A percentile compares a stretch with the other conserved stretches of the same genome.
phyloP scores from a whole-genome alignment of 176 grass and related monocot genomes.

The Eleusine coracana region DNA sequence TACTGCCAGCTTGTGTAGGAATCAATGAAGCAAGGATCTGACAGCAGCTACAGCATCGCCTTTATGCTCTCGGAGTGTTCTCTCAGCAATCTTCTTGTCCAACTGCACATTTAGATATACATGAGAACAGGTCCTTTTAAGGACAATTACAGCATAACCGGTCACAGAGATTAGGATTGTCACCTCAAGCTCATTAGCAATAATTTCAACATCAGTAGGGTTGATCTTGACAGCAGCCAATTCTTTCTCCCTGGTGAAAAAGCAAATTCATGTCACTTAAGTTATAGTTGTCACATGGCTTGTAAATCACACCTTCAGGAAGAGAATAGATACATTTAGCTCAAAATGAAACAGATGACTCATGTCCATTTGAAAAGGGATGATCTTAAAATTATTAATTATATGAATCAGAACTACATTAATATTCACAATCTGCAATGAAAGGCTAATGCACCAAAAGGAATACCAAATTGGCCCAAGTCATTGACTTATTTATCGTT shows the following conservation, averaged over 20 bases:
- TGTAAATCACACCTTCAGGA: not conserved
- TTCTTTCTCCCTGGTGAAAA: constrained; percentile 85
- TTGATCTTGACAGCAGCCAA: constrained; percentile 94
- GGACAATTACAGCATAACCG: not conserved
- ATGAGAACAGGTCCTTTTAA: not conserved
- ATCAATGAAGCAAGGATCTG: constrained; percentile 67
- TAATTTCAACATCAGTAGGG: constrained; percentile 88
- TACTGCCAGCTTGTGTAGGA: not conserved
- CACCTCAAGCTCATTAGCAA: constrained; percentile 91
- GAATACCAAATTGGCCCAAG: not conserved
- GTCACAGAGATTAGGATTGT: not conserved
- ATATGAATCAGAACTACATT: not conserved
- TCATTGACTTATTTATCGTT: not conserved
- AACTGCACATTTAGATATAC: constrained; percentile 55
- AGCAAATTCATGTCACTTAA: not conserved
- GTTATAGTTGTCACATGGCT: not conserved
- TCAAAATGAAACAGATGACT: not conserved
- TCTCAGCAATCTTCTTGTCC: constrained; percentile 97
- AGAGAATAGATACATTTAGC: not conserved
- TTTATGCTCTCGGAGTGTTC: constrained; percentile 91
- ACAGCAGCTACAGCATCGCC: constrained; percentile 85
- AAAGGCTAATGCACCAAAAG: not conserved
- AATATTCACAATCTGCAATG: not conserved
- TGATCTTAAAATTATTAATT: not conserved
- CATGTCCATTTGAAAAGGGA: not conserved